phyloP scores from a whole-genome alignment of 208 protist species.

The Trypanosoma theileri region DNA sequence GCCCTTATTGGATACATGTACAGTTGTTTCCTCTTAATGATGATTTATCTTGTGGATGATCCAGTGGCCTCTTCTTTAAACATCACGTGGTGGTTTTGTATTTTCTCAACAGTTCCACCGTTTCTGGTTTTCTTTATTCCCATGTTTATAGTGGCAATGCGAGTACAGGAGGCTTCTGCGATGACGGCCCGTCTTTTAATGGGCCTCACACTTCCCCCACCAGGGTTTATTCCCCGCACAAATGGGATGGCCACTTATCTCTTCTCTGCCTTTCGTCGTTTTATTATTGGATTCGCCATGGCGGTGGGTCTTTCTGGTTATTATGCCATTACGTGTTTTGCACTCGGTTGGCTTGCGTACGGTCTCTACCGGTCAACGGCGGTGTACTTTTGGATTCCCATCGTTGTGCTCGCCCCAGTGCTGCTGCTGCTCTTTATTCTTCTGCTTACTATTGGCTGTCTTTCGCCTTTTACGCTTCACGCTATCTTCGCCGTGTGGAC shows the following conservation, averaged over 20 bases:
- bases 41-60: slow-evolving; percentile 14
- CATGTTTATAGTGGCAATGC: slow-evolving; percentile 21
- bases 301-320: slow-evolving; percentile 14
- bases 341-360: slow-evolving; percentile 7
- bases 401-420: slow-evolving; percentile 5
- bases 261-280: slow-evolving; percentile 10
- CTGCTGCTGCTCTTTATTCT: background rate
- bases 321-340: slow-evolving; percentile 18
- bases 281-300: slow-evolving; percentile 19
- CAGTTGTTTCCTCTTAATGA: slow-evolving; percentile 13
- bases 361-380: slow-evolving; percentile 11
- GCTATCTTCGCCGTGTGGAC: slow-evolving; percentile 4
- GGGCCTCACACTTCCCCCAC: background rate
- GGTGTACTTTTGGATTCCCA: slow-evolving; percentile 16
- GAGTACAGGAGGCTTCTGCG: slow-evolving; percentile 15
- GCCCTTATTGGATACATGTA: slow-evolving; percentile 22
- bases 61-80: background rate
- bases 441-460: background rate
- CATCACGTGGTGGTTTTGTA: slow-evolving; percentile 12
- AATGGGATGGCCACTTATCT: slow-evolving; percentile 5
- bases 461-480: background rate
- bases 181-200: slow-evolving; percentile 4
- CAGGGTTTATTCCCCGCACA: slow-evolving; percentile 12
- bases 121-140: slow-evolving; percentile 22
- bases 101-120: slow-evolving; percentile 15